Base-by-base conservation (phyloP, 2,329 filamentous ascomycete genomes). In the Fusarium musae region DNA sequence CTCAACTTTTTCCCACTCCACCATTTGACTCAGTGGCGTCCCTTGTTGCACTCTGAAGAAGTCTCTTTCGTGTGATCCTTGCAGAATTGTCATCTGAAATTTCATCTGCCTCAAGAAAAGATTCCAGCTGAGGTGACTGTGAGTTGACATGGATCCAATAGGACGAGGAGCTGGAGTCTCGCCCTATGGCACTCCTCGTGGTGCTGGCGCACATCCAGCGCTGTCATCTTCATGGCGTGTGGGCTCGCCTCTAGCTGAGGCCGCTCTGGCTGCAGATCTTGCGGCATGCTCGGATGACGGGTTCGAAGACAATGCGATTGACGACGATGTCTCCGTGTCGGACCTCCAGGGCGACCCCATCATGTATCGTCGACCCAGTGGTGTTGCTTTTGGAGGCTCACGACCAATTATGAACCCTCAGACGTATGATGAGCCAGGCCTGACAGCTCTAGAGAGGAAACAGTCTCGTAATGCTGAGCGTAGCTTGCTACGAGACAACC, bases 351-450 rank as follows among this genome's bases (percentile, higher is more conserved):
- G 79, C 23, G 83, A 83, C n/a, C 87, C 84, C 62, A 84, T 82
- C 79, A 87, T 86, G 75, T 97, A 96, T 83, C 90, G 93, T 62
- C 89, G 94, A 50, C 93, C 94, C 2, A 93, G 91, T 74, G 93
- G 92, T 78, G 91, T 96, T 47, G 91, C 92, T 36, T 93, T 89
- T 67, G 93, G 92, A 17, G 91, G 92, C 30, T 88, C 90, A 3
- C 87, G 94, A 60, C 91, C 92, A 7, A 89, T 92, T 9, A 86
- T 97, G 66, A 88, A 93, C 32, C 89, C 90, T 9, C 85, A 86
- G 53, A 79, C 79, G 15, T 66, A 83, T 19, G 84, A 85, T 23
- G 85, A 87, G 53, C 82, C 85, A 6, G 79, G 83, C 54, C 81
- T 91, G 63, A 90, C 88, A 19, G 84, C 85, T 53, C 79, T 85